Base-by-base conservation (phyloP, 2,329 filamentous ascomycete species). In the Ophidiomyces ophidiicola region DNA sequence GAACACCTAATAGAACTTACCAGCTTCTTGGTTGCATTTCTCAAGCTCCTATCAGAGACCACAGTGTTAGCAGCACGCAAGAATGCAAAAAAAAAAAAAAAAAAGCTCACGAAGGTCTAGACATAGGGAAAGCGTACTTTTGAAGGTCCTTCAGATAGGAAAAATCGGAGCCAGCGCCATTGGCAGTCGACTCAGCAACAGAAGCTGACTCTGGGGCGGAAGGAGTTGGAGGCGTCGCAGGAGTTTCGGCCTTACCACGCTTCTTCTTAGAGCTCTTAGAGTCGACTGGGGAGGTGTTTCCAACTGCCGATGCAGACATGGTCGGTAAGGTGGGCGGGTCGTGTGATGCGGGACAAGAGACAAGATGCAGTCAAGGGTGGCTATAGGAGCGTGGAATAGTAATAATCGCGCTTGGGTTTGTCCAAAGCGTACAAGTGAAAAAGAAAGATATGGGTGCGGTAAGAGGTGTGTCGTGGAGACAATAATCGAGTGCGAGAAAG, bases 11-110 rank as follows among this genome's bases (percentile, higher is more conserved):
- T 30, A 14, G 29, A 11, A 42, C 82, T 67, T 65, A 93, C 84
- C 54, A 96, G 78, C 67, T 94, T 94, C 74, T 94, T 96, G 69
- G 78, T 82, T 55, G 90, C 68, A 62, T 90, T 93, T 56, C 88
- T 86, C 53, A 94, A 82, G 62, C 76, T 85, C 71, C 86, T 94
- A 44, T 31, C 43, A 25, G 28, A 25, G n/a, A 12, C 23, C 12
- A 1, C 6, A 31, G 32, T 32, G 19, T 28, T 19, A 14, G 44
- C 50, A 44, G 52, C 48, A 32, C 30, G 41, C 32, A 15, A 39
- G 32, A 26, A 14, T 29, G 12, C n/a, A 20, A 10, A 3, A 17
- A 7, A 5, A 39, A 32, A 26, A 24, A 5, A 32, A 18, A 41
- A 21, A 24, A 39, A 20, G 19, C 30, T 1, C 3, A n/a, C n/a